Base-by-base conservation (phyloP, 306 rosid species). In the Luffa acutangula region DNA sequence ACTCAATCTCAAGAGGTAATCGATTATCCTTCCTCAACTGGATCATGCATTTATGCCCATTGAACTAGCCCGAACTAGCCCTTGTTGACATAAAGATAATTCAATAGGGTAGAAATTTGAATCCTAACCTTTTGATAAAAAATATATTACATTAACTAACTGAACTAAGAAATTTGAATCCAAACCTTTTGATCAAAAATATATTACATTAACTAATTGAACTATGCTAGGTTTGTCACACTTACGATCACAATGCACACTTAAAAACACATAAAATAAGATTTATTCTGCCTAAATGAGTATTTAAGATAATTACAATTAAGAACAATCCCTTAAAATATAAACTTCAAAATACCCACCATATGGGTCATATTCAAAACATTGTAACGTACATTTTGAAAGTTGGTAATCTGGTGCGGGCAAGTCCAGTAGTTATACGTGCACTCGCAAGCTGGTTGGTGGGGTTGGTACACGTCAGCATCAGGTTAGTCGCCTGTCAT, bases 391-490 rank as follows among this genome's bases (percentile, higher is more conserved):
- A 65, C 10, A 64, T 13, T 64, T 36, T 64, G 21, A 67, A 67
- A 6, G 57, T 21, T 21, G 57, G 77, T 48, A 58, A 9, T 72
- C 77, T 10, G 77, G 42, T 72, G 77, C n/a, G 57, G 20, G 77
- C 17, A 71, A 71, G 34, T 70, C 4, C 56, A 39, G 8, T 20
- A 10, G 49, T 43, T 21, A 39, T 5, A 2, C 36, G 18, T 70
- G 20, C 37, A 43, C 76, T 13, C 18, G 53, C 36, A 20, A 70
- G 76, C 1, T 70, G 39, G 45, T 70, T 70, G 76, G 42, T 12
- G 58, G 77, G 58, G 58, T 42, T n/a, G 77, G 77, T 45, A 72
- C 77, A 72, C 59, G 58, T 72, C 59, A 72, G 77, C 77, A 72
- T 72, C 58, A 72, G 77, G 12, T 41, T 36, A 15, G 53, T 69